Percentiles rank a stretch among this genome's conserved stretches.
phyloP scores from a whole-genome alignment of 352 stramenopile species.

The Phytophthora cryptogea region DNA sequence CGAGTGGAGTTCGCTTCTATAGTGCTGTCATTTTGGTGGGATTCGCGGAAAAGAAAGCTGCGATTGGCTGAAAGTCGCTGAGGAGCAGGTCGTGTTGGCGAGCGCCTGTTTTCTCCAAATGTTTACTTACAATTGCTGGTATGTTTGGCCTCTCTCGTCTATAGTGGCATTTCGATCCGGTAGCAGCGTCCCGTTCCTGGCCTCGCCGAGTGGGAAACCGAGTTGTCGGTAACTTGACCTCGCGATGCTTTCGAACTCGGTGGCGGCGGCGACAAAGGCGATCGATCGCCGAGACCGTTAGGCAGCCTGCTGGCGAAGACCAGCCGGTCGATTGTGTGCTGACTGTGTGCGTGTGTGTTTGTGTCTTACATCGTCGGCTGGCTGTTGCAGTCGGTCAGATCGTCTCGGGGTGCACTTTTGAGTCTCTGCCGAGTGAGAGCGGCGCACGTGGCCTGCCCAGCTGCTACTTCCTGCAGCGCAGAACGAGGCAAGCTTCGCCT shows the following conservation, averaged over 20 bases:
- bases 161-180: slow-evolving; percentile 1
- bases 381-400: background rate
- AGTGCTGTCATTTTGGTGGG: background rate
- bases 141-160: background rate
- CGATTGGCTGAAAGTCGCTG: background rate
- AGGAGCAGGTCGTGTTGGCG: background rate
- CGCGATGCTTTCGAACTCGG: no score
- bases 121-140: background rate
- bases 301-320: background rate
- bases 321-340: background rate
- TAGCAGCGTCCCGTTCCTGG: background rate
- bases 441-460: background rate
- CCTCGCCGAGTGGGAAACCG: no score
- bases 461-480: background rate
- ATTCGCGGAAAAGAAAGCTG: background rate
- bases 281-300: background rate
- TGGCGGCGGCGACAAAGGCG: no score
- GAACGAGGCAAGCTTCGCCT: background rate
- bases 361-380: no score
- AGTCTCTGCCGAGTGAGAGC: background rate
- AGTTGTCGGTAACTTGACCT: no score
- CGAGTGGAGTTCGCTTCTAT: background rate
- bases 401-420: background rate
- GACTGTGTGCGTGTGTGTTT: background rate
- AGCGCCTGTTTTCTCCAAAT: background rate